phyloP scores from a whole-genome alignment of 2,329 filamentous ascomycete genomes.

The Aspergillus hortae region DNA sequence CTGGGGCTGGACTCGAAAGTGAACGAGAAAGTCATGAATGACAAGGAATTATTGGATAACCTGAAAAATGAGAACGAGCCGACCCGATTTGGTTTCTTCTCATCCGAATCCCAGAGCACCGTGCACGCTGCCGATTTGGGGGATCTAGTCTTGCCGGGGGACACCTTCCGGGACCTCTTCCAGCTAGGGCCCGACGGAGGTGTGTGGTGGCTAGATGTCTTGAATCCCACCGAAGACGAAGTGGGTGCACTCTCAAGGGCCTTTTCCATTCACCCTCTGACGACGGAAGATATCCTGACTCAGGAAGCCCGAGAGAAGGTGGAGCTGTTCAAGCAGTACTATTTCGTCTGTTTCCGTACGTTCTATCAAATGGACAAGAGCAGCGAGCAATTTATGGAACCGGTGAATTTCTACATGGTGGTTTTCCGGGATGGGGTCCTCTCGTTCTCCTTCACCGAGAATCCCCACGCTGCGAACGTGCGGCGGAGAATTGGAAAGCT shows the following conservation, averaged over 20 bases:
- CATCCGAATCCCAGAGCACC: constrained; percentile 87
- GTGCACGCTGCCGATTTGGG: constrained; percentile 87
- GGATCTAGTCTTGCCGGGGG: constrained; percentile 82
- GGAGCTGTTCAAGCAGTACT: constrained; percentile 94
- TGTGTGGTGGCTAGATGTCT: constrained; percentile 98
- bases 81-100: constrained; percentile 95
- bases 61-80: constrained; percentile 53
- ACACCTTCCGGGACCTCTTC: constrained; percentile 86
- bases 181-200: constrained; percentile 66
- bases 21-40: constrained; percentile 35
- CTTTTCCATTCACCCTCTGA: constrained; percentile 92
- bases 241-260: constrained; percentile 84
- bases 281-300: constrained; percentile 91
- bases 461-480: constrained; percentile 82
- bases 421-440: constrained; percentile 94
- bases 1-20: constrained; percentile 20
- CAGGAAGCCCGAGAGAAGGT: constrained; percentile 98
- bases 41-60: constrained; percentile 31
- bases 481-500: constrained; percentile 86
- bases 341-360: constrained; percentile 95
- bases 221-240: constrained; percentile 85
- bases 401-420: constrained; percentile 93
- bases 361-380: constrained; percentile 80
- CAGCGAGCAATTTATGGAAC: constrained; percentile 80
- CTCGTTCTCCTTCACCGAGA: constrained; percentile 89